phyloP scores from a whole-genome alignment of 352 stramenopile species.

The Phytophthora nicotianae region DNA sequence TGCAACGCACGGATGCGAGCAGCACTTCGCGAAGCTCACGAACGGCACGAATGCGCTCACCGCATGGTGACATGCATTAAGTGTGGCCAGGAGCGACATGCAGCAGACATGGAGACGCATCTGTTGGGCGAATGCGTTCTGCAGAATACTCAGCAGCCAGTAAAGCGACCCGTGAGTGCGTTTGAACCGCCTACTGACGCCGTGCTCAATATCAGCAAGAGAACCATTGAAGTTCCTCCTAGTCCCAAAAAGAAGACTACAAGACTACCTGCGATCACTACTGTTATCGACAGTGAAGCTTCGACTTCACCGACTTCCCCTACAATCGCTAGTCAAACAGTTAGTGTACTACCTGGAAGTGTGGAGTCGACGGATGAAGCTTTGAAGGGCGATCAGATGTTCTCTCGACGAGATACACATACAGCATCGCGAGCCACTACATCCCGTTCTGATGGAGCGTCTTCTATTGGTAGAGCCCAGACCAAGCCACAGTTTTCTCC shows the following conservation, averaged over 20 bases:
- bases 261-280: constrained; percentile 3
- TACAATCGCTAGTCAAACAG: not conserved
- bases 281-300: constrained; percentile 7
- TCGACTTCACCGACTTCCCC: constrained; percentile 1
- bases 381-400: constrained; percentile 46
- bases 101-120: constrained; percentile 47
- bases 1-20: constrained; percentile 39
- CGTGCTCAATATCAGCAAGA: constrained; percentile 30
- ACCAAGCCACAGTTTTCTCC: constrained; percentile 23
- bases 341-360: constrained; percentile 11
- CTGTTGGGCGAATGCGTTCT: constrained; percentile 47
- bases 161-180: constrained; percentile 8
- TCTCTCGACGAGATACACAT: constrained; percentile 29
- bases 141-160: constrained; percentile 30
- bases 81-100: constrained; percentile 47
- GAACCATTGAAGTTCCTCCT: constrained; percentile 17
- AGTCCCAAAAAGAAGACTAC: constrained; percentile 18
- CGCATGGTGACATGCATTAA: constrained; percentile 44
- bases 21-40: constrained; percentile 54
- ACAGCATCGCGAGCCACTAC: not conserved
- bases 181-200: constrained; percentile 14
- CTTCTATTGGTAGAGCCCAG: constrained; percentile 6
- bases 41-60: constrained; percentile 54
- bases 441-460: constrained; percentile 1
- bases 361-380: constrained; percentile 29